phyloP scores from a whole-genome alignment of 352 stramenopile genomes.

The Pythium sukuiense region DNA sequence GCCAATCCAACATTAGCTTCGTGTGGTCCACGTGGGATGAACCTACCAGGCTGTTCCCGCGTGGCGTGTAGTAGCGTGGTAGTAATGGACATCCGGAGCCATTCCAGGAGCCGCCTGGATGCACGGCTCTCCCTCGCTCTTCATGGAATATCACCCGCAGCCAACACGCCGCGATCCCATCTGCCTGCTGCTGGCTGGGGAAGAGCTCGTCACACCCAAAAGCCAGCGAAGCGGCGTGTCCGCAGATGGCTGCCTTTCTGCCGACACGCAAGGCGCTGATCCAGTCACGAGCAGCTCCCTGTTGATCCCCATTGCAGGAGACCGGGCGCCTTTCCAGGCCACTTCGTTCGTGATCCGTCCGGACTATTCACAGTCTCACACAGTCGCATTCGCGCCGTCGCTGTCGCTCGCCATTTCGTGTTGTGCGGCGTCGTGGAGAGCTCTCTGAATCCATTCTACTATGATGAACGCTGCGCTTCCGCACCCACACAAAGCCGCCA shows the following conservation, averaged over 20 bases:
- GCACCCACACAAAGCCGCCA: neutral
- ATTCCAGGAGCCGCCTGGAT: neutral
- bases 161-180: neutral
- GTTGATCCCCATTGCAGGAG: neutral
- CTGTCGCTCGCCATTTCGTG: neutral
- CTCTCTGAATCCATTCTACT: neutral
- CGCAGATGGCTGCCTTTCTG: neutral
- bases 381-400: slow-evolving; percentile 4
- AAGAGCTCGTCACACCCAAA: neutral
- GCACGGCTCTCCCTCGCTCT: slow-evolving; percentile 2
- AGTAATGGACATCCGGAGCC: slow-evolving; percentile 2
- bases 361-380: neutral
- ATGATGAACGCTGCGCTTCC: neutral
- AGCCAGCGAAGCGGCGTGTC: neutral
- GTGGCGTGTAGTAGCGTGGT: neutral
- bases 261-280: neutral
- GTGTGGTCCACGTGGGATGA: neutral
- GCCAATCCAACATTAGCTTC: neutral
- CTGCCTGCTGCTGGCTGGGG: slow-evolving; percentile 4
- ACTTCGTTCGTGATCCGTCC: neutral
- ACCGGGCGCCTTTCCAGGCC: neutral
- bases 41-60: neutral
- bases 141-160: neutral
- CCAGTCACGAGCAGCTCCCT: neutral
- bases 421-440: neutral